phyloP scores from a whole-genome alignment of 176 grass and related monocot species.

The Musa beccarii region DNA sequence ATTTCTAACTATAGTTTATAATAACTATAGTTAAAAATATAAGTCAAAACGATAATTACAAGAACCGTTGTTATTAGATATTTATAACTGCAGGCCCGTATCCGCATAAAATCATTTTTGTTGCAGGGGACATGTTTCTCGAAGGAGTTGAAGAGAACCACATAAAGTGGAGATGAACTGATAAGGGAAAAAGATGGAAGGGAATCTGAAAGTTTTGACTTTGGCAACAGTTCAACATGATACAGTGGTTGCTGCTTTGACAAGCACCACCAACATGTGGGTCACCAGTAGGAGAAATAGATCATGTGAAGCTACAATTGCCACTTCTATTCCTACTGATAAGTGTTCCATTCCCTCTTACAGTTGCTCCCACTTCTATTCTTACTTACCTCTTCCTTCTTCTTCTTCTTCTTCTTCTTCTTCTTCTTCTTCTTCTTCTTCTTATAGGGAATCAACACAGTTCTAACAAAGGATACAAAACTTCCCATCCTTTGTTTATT shows the following conservation, averaged over 20 bases:
- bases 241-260: background rate
- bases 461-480: background rate
- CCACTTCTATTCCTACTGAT: constrained; percentile 3
- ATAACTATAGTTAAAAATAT: no score
- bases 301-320: background rate
- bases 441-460: background rate
- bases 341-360: background rate
- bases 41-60: no score
- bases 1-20: no score
- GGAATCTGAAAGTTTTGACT: constrained; percentile 1
- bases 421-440: constrained; percentile 3
- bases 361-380: background rate
- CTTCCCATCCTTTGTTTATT: background rate
- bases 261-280: constrained; percentile 15
- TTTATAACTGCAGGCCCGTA: no score
- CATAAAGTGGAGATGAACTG: constrained; percentile 5
- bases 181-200: background rate
- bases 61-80: no score
- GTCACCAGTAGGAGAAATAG: background rate
- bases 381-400: background rate
- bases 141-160: background rate
- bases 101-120: no score
- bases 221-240: background rate
- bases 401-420: background rate
- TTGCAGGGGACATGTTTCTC: background rate